Conservation (phyloP, 1,284 basidiomycete genomes). For the Leccinum huronense region DNA sequence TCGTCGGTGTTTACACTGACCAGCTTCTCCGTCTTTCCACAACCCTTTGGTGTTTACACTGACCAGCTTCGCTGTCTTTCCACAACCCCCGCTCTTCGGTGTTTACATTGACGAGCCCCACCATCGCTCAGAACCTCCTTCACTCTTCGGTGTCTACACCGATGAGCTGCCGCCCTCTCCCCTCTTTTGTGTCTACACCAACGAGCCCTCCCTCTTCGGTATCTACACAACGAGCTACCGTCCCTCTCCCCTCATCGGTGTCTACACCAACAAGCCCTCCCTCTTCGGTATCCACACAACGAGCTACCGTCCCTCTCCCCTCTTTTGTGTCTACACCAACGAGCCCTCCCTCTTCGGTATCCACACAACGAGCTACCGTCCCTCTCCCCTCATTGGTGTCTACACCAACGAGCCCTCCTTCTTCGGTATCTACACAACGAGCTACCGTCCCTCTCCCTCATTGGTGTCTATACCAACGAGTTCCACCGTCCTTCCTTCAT, state of each 20-base stretch:
- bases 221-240: background rate
- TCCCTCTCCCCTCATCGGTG: background rate
- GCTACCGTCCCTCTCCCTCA: background rate
- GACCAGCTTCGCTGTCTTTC: background rate
- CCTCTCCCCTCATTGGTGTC: no score
- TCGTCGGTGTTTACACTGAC: no score
- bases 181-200: no score
- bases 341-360: no score
- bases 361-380: no score
- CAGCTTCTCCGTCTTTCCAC: no score
- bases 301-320: no score
- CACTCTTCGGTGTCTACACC: background rate
- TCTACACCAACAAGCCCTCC: no score
- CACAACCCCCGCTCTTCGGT: background rate
- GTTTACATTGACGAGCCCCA: background rate
- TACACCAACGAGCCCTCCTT: background rate
- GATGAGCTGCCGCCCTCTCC: no score
- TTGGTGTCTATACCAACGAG: background rate
- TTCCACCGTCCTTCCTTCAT: background rate
- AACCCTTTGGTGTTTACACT: background rate
- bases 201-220: background rate
- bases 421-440: background rate
- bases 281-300: no score
- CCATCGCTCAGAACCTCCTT: background rate
- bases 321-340: no score